These are phyloP conservation scores for Coniferiporia weirii DNA, from an alignment of 1,284 basidiomycete species.

Conservation along the genomic window DNA sequence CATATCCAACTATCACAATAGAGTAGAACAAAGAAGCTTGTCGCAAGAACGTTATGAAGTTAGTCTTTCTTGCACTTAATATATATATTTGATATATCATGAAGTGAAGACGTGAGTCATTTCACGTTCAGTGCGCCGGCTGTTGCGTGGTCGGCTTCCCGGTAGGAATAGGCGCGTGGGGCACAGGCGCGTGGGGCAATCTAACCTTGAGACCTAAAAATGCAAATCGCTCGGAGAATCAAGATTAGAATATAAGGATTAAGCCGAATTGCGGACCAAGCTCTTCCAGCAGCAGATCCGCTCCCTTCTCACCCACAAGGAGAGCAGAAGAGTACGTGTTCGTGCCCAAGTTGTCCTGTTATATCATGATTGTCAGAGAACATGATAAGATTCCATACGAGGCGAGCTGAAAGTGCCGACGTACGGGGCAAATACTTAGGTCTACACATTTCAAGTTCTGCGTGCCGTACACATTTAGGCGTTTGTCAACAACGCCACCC, in stretches of 20 bases:
- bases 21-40: too few relatives aligned
- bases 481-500: slow-evolving; percentile 72
- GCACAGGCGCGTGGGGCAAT: slow-evolving; percentile 60
- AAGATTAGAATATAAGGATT: background rate
- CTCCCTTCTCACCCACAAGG: slow-evolving; percentile 66
- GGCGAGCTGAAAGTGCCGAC: slow-evolving; percentile 20
- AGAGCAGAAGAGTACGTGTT: slow-evolving; percentile 69
- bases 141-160: slow-evolving; percentile 47
- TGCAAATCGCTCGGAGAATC: background rate
- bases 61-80: too few relatives aligned
- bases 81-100: too few relatives aligned
- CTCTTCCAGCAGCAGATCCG: slow-evolving; percentile 55
- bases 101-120: too few relatives aligned
- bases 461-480: slow-evolving; percentile 70
- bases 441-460: slow-evolving; percentile 65
- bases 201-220: slow-evolving; percentile 52
- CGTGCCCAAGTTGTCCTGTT: slow-evolving; percentile 62
- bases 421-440: slow-evolving; percentile 62
- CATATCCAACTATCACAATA: background rate
- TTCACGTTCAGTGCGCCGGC: slow-evolving; percentile 13
- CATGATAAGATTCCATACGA: background rate
- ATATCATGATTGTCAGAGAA: background rate
- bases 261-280: slow-evolving; percentile 40
- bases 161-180: slow-evolving; percentile 58
- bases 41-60: too few relatives aligned